Percentiles rank a stretch among this genome's conserved stretches.
These are phyloP conservation scores for Primulina huaijiensis DNA, from an alignment of 257 asterid species.

Conservation along the genomic window DNA sequence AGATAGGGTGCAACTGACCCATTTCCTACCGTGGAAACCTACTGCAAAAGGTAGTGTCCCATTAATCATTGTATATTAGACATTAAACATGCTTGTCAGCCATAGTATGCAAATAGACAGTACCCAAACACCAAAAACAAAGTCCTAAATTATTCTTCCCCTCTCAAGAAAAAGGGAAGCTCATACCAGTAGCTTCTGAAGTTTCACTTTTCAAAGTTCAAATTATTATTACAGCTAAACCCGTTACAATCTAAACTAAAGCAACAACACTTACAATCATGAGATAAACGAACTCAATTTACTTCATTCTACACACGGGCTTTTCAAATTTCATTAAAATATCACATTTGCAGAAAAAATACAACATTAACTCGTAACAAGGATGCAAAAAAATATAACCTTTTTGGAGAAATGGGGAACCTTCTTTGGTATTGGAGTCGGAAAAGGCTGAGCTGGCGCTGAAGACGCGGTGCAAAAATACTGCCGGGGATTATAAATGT, in stretches of 20 bases:
- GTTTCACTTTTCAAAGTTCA: not conserved
- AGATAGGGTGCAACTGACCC: not conserved
- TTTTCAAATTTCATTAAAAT: not conserved
- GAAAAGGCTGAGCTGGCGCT: not conserved
- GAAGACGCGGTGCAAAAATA: not conserved
- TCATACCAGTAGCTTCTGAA: not conserved
- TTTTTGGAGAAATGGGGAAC: not conserved
- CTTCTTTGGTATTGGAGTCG: not conserved
- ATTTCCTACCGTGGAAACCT: not conserved
- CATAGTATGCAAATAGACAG: not conserved
- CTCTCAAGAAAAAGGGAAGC: not conserved
- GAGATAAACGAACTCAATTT: not conserved
- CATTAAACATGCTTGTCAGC: not conserved
- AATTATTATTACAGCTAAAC: not conserved
- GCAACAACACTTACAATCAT: not conserved
- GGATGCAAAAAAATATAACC: not conserved
- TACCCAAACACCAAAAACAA: not conserved
- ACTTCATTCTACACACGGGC: not conserved
- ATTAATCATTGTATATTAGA: not conserved
- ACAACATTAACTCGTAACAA: not conserved
- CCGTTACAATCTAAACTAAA: not conserved
- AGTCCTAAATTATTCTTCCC: not conserved
- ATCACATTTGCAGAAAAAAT: not conserved
- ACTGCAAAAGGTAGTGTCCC: not conserved
- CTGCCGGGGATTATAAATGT: not conserved